phyloP scores from a whole-genome alignment of 2,329 filamentous ascomycete species.

The Graphiopsis chlorocephala region DNA sequence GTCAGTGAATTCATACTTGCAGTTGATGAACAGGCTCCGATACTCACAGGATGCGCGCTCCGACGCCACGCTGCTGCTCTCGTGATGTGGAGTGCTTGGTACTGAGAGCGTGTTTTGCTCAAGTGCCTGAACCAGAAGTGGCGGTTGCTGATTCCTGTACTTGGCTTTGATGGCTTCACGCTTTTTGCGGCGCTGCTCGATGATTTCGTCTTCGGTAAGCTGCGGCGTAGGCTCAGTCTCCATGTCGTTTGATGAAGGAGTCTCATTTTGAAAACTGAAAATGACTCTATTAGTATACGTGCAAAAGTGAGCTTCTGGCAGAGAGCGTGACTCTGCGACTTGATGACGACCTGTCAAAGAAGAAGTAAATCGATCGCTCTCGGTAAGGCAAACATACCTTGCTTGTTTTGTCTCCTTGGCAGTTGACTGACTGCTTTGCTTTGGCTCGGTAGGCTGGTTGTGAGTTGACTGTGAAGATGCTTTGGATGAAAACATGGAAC shows the following conservation, averaged over 20 bases:
- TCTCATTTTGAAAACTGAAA: neutral
- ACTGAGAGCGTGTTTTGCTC: conserved; percentile 54
- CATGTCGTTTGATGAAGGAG: conserved; percentile 52
- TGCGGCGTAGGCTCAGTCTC: conserved; percentile 49
- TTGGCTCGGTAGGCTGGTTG: neutral
- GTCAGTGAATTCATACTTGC: neutral
- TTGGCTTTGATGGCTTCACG: conserved; percentile 84
- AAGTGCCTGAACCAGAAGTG: conserved; percentile 66
- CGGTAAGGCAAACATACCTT: conserved; percentile 25
- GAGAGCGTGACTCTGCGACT: neutral
- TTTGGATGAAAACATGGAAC: conserved; percentile 9
- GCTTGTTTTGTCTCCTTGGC: neutral
- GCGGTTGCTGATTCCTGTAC: conserved; percentile 62
- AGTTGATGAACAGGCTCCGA: neutral
- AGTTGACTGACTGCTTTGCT: conserved; percentile 46
- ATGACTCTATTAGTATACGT: conserved; percentile 48
- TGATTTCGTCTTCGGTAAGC: conserved; percentile 72
- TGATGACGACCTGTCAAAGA: neutral
- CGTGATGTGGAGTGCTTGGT: conserved; percentile 51
- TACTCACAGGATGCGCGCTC: conserved; percentile 19
- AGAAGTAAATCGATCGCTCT: neutral
- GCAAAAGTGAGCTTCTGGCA: neutral
- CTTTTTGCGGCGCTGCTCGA: conserved; percentile 79
- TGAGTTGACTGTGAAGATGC: conserved; percentile 6
- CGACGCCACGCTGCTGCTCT: conserved; percentile 26